Conservation (phyloP, 345 rosid species). For the Euclidium syriacum region DNA sequence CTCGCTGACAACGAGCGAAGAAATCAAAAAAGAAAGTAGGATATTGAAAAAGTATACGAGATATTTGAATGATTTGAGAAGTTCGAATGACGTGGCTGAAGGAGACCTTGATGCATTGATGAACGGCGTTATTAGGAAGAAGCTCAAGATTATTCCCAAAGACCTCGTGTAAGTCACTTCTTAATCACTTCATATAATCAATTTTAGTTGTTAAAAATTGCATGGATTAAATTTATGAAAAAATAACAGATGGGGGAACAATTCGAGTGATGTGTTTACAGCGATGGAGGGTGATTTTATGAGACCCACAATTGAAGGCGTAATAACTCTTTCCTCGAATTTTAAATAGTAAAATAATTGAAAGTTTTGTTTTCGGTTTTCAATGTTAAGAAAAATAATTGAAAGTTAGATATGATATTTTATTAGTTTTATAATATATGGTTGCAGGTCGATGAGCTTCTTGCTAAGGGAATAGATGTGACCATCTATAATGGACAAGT, state of each 20-base stretch:
- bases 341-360: neutral
- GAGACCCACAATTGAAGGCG: slow-evolving; percentile 73
- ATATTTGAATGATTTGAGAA: slow-evolving; percentile 40
- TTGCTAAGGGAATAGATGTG: slow-evolving; percentile 66
- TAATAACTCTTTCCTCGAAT: slow-evolving; percentile 14
- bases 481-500: slow-evolving; percentile 91
- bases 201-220: neutral
- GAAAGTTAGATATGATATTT: neutral
- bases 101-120: slow-evolving; percentile 44
- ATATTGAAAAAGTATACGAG: slow-evolving; percentile 45
- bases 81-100: slow-evolving; percentile 26
- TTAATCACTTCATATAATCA: neutral
- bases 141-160: slow-evolving; percentile 73
- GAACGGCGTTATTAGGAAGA: slow-evolving; percentile 62
- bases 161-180: slow-evolving; percentile 43
- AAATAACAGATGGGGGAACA: slow-evolving; percentile 74
- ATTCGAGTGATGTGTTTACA: slow-evolving; percentile 45
- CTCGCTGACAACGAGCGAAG: slow-evolving; percentile 33
- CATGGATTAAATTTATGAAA: neutral
- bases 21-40: slow-evolving; percentile 1
- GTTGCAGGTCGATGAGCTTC: slow-evolving; percentile 68
- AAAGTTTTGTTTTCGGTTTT: neutral
- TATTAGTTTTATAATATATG: neutral
- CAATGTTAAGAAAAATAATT: neutral
- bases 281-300: slow-evolving; percentile 62